Percentiles rank a stretch among this genome's conserved stretches.
These are phyloP conservation scores for Plasmodium malariae DNA, from an alignment of 169 alveolate genomes.

Conservation along the genomic window DNA sequence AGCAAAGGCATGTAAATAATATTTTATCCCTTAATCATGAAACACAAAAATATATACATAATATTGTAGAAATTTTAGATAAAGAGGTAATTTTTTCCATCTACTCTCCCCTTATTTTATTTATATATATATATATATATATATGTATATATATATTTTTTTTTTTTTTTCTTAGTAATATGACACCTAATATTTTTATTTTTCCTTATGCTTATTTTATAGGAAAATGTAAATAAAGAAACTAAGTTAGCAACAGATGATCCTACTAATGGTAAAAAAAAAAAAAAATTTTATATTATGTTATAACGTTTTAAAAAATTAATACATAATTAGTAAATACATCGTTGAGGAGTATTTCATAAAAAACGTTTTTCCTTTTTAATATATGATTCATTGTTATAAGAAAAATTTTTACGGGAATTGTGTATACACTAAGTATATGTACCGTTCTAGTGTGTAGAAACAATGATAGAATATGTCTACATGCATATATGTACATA, in stretches of 20 bases:
- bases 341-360: too few relatives aligned
- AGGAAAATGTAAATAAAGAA: constrained; percentile 53
- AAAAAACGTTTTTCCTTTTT: too few relatives aligned
- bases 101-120: neutral
- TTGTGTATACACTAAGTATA: too few relatives aligned
- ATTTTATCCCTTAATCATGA: constrained; percentile 73
- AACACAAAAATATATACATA: constrained; percentile 74
- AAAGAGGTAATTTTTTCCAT: constrained; percentile 37
- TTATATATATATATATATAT: neutral
- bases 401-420: too few relatives aligned
- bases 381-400: too few relatives aligned
- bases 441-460: too few relatives aligned
- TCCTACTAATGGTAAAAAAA: constrained; percentile 43
- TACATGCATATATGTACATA: neutral
- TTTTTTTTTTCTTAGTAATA: neutral
- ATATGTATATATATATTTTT: neutral
- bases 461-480: too few relatives aligned
- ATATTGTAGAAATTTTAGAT: constrained; percentile 51
- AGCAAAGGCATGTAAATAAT: constrained; percentile 65
- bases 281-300: too few relatives aligned
- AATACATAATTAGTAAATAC: too few relatives aligned
- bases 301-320: too few relatives aligned
- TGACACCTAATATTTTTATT: neutral
- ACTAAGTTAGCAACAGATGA: constrained; percentile 6
- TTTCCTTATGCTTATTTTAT: neutral